Evolutionary conservation across 345 rosid species (phyloP), one percentile per base, ranked within the genome.

Genomic region (Rhizophora apiculata): DNA sequence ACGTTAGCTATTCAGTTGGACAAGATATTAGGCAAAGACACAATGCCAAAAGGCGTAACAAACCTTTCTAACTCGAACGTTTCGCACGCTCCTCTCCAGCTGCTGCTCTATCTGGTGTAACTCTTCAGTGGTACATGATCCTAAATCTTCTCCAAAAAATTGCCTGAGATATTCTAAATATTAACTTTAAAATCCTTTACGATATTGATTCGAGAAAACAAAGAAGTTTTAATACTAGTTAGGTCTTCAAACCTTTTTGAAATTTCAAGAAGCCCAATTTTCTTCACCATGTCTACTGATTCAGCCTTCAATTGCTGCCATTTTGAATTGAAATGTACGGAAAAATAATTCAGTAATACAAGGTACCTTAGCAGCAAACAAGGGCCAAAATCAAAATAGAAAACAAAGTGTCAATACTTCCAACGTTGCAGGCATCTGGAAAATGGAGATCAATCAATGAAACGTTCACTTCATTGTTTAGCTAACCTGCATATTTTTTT

Each of bases 221-320:
- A 1, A 34, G 8, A 7, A 6, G 37, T 34, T 34, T 34, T 24
- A 31, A 1, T 18, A 59, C 16, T 13, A 3, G 18, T 2, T 54
- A 21, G 30, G 63, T 0, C 11, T 67, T 63, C 2, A n/a, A 19
- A 88, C 97, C 94, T 83, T 82, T 82, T 89, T 16, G 95, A 84
- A 60, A 68, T 82, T 78, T 91, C 97, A 61, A 91, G 96, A 68
- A 66, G 70, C 83, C 91, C 96, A 60, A 91, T 89, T 81, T 83
- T 91, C 85, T 88, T 87, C 85, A 76, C 49, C 96, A 95, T 83
- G 72, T 53, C 72, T 63, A 82, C 83, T 73, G 91, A 86, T 80
- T 91, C 99, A 29, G 60, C 69, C 87, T 88, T 91, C 85, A 91
- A 72, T 71, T 78, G 84, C 96, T 95, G 96, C 60, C 60, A 74